Conservation (phyloP, 2,329 filamentous ascomycete species). For the Capronia americana region DNA sequence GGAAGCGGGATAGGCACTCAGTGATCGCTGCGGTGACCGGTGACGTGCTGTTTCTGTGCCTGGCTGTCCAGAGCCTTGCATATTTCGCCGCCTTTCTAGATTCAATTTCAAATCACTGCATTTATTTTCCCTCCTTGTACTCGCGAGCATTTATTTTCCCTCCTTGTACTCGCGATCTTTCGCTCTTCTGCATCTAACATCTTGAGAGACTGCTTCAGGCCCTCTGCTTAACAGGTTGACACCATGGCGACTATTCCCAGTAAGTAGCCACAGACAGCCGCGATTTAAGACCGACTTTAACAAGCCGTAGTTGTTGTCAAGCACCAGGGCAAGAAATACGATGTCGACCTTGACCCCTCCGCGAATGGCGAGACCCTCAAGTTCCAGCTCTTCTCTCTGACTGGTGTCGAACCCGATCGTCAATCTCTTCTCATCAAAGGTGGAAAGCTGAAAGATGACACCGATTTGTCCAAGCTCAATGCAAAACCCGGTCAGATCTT, state of each 20-base stretch:
- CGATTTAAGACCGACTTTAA: slow-evolving; percentile 11
- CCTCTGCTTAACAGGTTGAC: slow-evolving; percentile 15
- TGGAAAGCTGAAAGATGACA: slow-evolving; percentile 93
- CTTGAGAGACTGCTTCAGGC: background rate
- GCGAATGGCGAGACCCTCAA: slow-evolving; percentile 93
- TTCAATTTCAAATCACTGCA: slow-evolving; percentile 27
- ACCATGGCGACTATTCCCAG: slow-evolving; percentile 64
- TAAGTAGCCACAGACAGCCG: slow-evolving; percentile 44
- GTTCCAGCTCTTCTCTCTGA: slow-evolving; percentile 92
- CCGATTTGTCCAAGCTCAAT: slow-evolving; percentile 79
- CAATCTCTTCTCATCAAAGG: slow-evolving; percentile 97
- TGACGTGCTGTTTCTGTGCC: slow-evolving; percentile 22
- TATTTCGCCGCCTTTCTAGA: slow-evolving; percentile 19
- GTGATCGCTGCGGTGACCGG: background rate
- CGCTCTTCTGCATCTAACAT: background rate
- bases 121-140: slow-evolving; percentile 12
- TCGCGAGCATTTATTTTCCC: slow-evolving; percentile 10
- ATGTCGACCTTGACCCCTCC: slow-evolving; percentile 85
- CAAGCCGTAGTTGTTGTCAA: slow-evolving; percentile 77
- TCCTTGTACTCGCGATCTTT: background rate
- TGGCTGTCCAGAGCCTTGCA: slow-evolving; percentile 18
- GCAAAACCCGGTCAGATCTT: slow-evolving; percentile 86
- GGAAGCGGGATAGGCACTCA: background rate
- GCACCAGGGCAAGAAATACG: slow-evolving; percentile 92
- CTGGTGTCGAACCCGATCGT: slow-evolving; percentile 91